A percentile compares a stretch with the other conserved stretches of the same genome.
Conservation (phyloP, 2,329 filamentous ascomycete species). For the Aspergillus glaucus region DNA sequence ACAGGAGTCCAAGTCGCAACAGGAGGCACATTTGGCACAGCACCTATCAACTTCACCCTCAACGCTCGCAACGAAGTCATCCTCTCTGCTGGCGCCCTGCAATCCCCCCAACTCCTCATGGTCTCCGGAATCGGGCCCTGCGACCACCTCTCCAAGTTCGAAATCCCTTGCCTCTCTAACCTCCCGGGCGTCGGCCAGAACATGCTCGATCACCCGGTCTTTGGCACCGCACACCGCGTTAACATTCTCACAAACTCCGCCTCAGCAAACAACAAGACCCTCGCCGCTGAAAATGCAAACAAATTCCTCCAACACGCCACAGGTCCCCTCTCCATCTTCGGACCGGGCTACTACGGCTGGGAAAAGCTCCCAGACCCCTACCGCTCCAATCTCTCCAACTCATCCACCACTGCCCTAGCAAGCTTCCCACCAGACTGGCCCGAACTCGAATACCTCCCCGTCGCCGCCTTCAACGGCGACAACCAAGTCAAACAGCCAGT, state of each 20-base stretch:
- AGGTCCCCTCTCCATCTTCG: slow-evolving; percentile 20
- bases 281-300: slow-evolving; percentile 12
- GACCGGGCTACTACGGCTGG: slow-evolving; percentile 19
- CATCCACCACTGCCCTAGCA: slow-evolving; percentile 9
- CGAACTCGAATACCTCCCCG: slow-evolving; percentile 22
- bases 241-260: slow-evolving; percentile 26
- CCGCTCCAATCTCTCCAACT: slow-evolving; percentile 12
- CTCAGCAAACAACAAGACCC: slow-evolving; percentile 15
- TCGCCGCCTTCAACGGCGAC: slow-evolving; percentile 12
- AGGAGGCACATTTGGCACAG: slow-evolving; percentile 10
- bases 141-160: slow-evolving; percentile 12
- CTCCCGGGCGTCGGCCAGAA: slow-evolving; percentile 27
- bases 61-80: slow-evolving; percentile 11
- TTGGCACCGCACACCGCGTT: slow-evolving; percentile 28
- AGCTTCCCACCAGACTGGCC: slow-evolving; percentile 28
- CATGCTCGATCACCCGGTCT: slow-evolving; percentile 39
- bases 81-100: slow-evolving; percentile 8
- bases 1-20: slow-evolving; percentile 13
- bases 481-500: slow-evolving; percentile 6
- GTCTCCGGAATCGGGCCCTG: slow-evolving; percentile 13
- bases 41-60: slow-evolving; percentile 9
- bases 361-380: slow-evolving; percentile 23
- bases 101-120: slow-evolving; percentile 11
- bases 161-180: slow-evolving; percentile 11
- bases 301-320: slow-evolving; percentile 19